Evolutionary conservation across 2,329 filamentous ascomycete genomes (phyloP).

Genomic region (Colletotrichum sidae): DNA sequence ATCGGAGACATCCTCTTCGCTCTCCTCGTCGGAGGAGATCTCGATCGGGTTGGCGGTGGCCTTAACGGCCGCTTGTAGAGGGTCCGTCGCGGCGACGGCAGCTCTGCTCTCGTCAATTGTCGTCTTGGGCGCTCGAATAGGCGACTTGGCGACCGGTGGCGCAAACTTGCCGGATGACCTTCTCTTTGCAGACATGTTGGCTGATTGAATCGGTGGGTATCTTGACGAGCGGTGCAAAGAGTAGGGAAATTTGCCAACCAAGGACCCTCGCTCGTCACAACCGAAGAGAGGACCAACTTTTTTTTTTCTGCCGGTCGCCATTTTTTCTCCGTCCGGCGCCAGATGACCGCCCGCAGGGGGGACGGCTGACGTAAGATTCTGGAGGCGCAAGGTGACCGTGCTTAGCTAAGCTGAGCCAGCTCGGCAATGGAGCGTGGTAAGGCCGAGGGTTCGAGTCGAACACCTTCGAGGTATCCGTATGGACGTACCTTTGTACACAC

Average conservation of each 20-base stretch:
- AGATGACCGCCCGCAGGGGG: conserved; percentile 30
- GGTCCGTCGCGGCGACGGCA: conserved; percentile 60
- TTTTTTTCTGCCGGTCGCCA: conserved; percentile 36
- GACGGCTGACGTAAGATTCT: conserved; percentile 30
- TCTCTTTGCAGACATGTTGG: conserved; percentile 69
- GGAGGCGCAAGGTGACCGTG: background rate
- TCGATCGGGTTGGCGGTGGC: conserved; percentile 59
- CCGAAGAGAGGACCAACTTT: conserved; percentile 29
- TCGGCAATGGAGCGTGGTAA: too few species aligned
- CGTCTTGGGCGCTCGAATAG: conserved; percentile 62
- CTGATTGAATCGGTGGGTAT: conserved; percentile 15
- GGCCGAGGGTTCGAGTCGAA: too few species aligned
- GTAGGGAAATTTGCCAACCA: conserved; percentile 21
- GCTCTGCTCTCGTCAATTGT: conserved; percentile 70
- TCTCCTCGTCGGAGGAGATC: conserved; percentile 67
- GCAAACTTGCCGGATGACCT: conserved; percentile 70
- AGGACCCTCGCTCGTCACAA: conserved; percentile 4
- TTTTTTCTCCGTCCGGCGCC: conserved; percentile 28
- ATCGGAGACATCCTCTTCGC: conserved; percentile 60
- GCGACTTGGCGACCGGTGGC: conserved; percentile 64
- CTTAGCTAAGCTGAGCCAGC: background rate
- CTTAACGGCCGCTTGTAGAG: conserved; percentile 49
- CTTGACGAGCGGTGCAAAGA: conserved; percentile 6
- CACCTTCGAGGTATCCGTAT: too few species aligned
- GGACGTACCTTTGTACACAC: background rate